A percentile compares a stretch with the other conserved stretches of the same genome.
These are phyloP conservation scores for Dichotomocladium elegans DNA, from an alignment of 371 early-diverging fungal species.

Conservation along the genomic window DNA sequence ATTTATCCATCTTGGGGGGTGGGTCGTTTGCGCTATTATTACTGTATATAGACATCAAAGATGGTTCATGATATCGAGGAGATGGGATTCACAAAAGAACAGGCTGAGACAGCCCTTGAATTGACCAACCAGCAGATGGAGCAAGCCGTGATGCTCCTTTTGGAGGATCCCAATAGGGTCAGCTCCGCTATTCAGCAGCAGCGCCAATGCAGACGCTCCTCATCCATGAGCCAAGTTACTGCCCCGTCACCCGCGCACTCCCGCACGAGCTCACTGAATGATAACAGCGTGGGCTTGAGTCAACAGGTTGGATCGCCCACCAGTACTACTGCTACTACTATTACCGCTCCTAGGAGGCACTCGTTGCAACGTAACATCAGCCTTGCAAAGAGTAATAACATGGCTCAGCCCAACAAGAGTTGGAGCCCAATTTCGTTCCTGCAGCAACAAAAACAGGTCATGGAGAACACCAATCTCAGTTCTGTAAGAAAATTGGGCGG, in stretches of 20 bases:
- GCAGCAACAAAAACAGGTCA: slow-evolving; percentile 62
- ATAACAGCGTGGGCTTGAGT: no score
- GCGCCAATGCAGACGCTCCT: slow-evolving; percentile 24
- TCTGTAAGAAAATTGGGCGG: slow-evolving; percentile 61
- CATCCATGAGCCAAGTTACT: slow-evolving; percentile 19
- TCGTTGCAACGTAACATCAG: slow-evolving; percentile 18
- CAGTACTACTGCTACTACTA: not conserved
- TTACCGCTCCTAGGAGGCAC: slow-evolving; percentile 15
- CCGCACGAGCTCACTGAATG: slow-evolving; percentile 18
- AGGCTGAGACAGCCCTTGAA: slow-evolving; percentile 58
- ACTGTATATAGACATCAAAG: no score
- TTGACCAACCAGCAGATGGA: slow-evolving; percentile 58
- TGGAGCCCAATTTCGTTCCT: slow-evolving; percentile 65
- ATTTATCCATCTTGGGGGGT: no score
- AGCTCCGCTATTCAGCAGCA: slow-evolving; percentile 25
- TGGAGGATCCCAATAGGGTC: slow-evolving; percentile 58
- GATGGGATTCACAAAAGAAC: slow-evolving; percentile 69
- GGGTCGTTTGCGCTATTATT: no score
- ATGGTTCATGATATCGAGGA: slow-evolving; percentile 54
- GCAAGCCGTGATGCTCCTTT: slow-evolving; percentile 54
- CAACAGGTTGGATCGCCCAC: no score
- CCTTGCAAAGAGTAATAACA: slow-evolving; percentile 9
- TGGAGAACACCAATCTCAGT: slow-evolving; percentile 56
- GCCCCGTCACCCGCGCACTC: slow-evolving; percentile 17
- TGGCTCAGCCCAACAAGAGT: slow-evolving; percentile 2